Evolutionary conservation across 2,329 filamentous ascomycete species (phyloP).

Genomic region (Colletotrichum liriopes): DNA sequence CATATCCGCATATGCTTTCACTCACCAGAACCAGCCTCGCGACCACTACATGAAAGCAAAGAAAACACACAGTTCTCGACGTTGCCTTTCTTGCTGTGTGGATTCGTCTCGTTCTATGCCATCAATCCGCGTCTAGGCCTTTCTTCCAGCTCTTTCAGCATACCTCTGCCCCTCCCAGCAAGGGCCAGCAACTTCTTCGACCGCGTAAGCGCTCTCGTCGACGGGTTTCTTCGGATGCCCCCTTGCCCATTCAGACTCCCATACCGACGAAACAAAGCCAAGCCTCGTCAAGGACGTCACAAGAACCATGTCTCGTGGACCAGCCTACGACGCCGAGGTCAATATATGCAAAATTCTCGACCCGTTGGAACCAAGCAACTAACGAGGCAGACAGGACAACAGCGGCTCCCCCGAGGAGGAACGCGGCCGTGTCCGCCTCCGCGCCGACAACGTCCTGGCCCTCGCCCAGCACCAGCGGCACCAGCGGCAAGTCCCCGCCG

Average conservation of each 20-base stretch:
- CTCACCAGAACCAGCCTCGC: background rate
- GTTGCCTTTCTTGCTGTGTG: background rate
- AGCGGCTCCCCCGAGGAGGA: background rate
- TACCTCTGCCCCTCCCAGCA: background rate
- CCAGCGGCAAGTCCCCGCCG: background rate
- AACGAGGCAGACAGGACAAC: constrained; percentile 9
- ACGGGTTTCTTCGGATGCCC: no score
- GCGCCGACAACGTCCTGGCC: background rate
- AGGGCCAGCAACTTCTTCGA: background rate
- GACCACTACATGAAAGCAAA: background rate
- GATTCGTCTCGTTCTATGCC: no score
- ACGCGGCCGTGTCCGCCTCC: constrained; percentile 20
- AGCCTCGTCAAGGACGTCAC: no score
- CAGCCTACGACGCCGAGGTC: constrained; percentile 9
- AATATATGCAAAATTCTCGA: background rate
- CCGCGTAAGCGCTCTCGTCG: background rate
- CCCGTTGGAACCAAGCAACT: background rate
- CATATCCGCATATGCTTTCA: background rate
- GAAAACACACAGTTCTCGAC: background rate
- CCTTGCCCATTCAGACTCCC: background rate
- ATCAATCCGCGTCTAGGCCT: background rate
- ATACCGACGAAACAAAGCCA: background rate
- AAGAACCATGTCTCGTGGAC: background rate
- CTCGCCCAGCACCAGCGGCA: background rate
- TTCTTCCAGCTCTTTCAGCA: background rate